Evolutionary conservation across 163 green algal genomes (phyloP).

Genomic region (Scenedesmus sp.): DNA sequence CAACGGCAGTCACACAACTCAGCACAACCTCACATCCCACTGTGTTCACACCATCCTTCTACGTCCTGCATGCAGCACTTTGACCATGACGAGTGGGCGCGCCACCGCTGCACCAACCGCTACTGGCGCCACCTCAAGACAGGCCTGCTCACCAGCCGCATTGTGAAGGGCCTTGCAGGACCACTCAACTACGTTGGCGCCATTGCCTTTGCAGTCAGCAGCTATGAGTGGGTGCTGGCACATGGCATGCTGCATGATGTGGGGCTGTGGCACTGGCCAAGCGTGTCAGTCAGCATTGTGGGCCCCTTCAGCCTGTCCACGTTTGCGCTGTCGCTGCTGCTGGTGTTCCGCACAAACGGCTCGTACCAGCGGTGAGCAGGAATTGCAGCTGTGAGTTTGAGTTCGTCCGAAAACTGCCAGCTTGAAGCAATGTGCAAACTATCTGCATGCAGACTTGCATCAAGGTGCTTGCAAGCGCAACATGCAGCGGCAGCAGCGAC

Average conservation of each 20-base stretch:
- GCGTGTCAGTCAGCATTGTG: not conserved
- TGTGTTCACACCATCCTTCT: not conserved
- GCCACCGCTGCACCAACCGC: not conserved
- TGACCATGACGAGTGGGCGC: not conserved
- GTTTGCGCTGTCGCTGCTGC: constrained; percentile 85
- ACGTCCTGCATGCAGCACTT: not conserved
- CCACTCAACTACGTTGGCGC: not conserved
- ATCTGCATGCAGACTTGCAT: not conserved
- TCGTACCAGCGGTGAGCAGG: constrained; percentile 51
- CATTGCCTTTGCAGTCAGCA: not conserved
- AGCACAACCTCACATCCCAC: too few species aligned
- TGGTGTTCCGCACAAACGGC: constrained; percentile 87
- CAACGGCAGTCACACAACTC: not conserved
- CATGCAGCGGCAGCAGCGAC: too few species aligned
- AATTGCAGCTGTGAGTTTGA: not conserved
- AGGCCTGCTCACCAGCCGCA: constrained; percentile 29
- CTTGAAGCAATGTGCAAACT: not conserved
- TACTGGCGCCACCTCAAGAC: constrained; percentile 26
- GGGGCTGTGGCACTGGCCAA: constrained; percentile 7
- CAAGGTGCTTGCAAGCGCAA: not conserved
- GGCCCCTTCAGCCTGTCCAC: constrained; percentile 62
- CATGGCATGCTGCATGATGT: not conserved
- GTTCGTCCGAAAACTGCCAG: too few species aligned
- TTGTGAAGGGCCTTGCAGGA: constrained; percentile 14
- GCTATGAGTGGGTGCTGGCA: not conserved